phyloP scores from a whole-genome alignment of 139 green algal species.

The Ulvella scutata region DNA sequence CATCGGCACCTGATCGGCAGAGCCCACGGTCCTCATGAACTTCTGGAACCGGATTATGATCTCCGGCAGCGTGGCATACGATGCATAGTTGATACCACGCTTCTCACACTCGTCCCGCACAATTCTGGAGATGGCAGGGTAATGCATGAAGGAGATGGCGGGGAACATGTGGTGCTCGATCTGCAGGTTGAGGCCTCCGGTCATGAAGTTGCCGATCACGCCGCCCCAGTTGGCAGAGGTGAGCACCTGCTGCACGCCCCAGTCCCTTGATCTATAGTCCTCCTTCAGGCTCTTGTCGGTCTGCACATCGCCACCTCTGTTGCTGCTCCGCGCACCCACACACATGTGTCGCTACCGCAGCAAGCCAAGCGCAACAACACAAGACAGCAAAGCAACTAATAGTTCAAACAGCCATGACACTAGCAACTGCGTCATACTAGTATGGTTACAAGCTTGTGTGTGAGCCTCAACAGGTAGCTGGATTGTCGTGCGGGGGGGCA shows the following conservation, averaged over 20 bases:
- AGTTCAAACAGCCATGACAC: too few species aligned
- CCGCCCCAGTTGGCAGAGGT: slow-evolving; percentile 71
- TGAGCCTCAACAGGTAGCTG: too few species aligned
- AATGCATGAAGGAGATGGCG: slow-evolving; percentile 60
- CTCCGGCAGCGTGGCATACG: slow-evolving; percentile 46
- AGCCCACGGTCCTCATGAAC: slow-evolving; percentile 29
- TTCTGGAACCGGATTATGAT: slow-evolving; percentile 25
- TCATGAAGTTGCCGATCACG: slow-evolving; percentile 69
- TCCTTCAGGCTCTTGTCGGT: neutral
- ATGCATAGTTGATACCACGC: slow-evolving; percentile 46
- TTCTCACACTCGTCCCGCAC: slow-evolving; percentile 52
- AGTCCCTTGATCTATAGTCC: slow-evolving; percentile 25
- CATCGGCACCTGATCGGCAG: slow-evolving; percentile 17
- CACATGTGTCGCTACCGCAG: too few species aligned
- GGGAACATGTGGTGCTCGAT: slow-evolving; percentile 72
- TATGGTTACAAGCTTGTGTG: too few species aligned
- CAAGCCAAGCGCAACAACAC: too few species aligned
- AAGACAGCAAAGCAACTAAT: too few species aligned
- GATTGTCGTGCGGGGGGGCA: too few species aligned
- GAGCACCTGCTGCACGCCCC: slow-evolving; percentile 61
- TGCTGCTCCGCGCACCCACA: too few species aligned
- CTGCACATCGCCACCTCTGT: too few species aligned
- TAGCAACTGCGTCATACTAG: too few species aligned
- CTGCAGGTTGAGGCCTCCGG: slow-evolving; percentile 61
- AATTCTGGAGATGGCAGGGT: slow-evolving; percentile 60